phyloP scores from a whole-genome alignment of 345 rosid species.

The Brassica cretica region DNA sequence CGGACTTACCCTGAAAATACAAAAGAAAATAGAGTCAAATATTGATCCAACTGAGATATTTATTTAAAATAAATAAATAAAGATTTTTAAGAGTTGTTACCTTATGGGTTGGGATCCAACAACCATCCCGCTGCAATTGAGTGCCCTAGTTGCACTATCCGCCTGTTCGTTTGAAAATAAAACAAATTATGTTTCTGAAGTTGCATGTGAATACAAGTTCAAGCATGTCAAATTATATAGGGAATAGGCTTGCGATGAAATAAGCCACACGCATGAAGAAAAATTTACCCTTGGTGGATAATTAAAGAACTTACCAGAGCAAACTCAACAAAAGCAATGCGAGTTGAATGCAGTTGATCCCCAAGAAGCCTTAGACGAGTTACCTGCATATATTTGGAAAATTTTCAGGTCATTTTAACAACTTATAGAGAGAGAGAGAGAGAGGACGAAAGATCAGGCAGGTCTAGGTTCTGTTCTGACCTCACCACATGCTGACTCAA shows the following conservation, averaged over 20 bases:
- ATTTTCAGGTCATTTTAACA: background rate
- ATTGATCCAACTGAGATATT: background rate
- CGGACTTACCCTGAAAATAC: slow-evolving; percentile 64
- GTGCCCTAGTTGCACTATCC: slow-evolving; percentile 73
- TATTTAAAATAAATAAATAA: too few relatives aligned
- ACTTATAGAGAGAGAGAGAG: background rate
- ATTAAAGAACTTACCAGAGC: slow-evolving; percentile 56
- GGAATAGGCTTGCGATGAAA: slow-evolving; percentile 20
- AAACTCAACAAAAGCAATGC: slow-evolving; percentile 90
- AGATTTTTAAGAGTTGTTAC: slow-evolving; percentile 30
- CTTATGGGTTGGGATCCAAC: slow-evolving; percentile 75
- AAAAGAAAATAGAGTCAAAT: background rate
- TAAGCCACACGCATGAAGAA: slow-evolving; percentile 1
- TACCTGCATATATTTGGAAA: slow-evolving; percentile 48
- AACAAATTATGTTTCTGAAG: background rate
- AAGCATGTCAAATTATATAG: background rate
- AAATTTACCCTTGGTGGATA: background rate
- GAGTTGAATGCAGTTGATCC: slow-evolving; percentile 79
- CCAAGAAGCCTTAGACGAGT: slow-evolving; percentile 86
- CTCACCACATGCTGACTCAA: slow-evolving; percentile 87
- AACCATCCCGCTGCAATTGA: slow-evolving; percentile 73
- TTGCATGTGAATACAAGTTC: background rate
- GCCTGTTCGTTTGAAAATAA: slow-evolving; percentile 52
- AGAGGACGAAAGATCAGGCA: background rate
- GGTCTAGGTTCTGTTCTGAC: slow-evolving; percentile 44